Evolutionary conservation across 169 alveolate genomes (phyloP).

Genomic region (Babesia divergens): DNA sequence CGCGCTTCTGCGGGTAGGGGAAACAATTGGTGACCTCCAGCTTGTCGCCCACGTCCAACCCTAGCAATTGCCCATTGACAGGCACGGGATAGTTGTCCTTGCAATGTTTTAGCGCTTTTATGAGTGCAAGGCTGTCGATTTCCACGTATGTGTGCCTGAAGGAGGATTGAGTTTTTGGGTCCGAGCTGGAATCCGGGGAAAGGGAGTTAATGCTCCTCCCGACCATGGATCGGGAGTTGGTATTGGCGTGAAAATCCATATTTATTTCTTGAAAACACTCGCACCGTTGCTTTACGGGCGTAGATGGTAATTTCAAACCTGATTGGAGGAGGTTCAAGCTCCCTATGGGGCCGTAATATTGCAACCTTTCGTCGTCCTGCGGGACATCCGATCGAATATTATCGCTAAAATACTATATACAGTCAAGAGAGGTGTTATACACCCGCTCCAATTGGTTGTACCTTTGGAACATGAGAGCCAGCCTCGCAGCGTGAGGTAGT

Average conservation of each 20-base stretch:
- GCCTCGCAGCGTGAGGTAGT: neutral
- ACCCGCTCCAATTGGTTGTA: no score
- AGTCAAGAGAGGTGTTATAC: no score
- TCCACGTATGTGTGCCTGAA: conserved; percentile 67
- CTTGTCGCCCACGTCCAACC: conserved; percentile 76
- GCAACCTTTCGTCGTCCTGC: no score
- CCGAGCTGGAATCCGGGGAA: conserved; percentile 7
- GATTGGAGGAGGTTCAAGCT: no score
- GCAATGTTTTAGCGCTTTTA: conserved; percentile 82
- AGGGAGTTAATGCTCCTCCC: neutral
- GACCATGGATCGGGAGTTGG: no score
- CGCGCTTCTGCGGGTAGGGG: conserved; percentile 83
- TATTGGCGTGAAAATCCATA: no score
- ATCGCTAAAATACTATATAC: no score
- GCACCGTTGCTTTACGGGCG: no score
- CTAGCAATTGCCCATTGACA: conserved; percentile 83
- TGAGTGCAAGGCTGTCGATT: conserved; percentile 72
- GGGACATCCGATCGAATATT: no score
- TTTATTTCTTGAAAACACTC: no score
- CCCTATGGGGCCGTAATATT: no score
- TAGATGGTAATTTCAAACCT: no score
- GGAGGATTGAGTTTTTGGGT: neutral
- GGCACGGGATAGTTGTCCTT: conserved; percentile 80
- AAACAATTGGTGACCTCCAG: conserved; percentile 83
- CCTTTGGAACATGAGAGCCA: neutral